Base-by-base conservation (phyloP, 352 stramenopile species). In the Pythium folliculosum region DNA sequence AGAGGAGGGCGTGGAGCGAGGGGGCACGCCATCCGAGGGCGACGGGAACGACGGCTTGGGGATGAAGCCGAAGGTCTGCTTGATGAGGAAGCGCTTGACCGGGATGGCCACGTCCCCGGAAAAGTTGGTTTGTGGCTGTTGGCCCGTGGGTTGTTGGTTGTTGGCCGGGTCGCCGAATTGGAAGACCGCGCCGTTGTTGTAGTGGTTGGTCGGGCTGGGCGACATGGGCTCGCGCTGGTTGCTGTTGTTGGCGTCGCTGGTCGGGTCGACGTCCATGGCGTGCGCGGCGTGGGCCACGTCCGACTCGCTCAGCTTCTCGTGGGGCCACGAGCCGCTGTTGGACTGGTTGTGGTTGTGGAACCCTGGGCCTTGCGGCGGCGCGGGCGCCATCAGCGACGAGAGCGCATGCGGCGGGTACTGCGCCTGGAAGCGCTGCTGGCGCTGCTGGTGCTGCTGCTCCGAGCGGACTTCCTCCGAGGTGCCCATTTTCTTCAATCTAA, bases 11-110 rank as follows among this genome's bases (percentile, higher is more conserved):
- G 63, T 63, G 27, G 44, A 71, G 52, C 21, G 44, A 8, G 73
- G 66, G 4, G 52, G 49, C 60, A 77, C 45, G 52, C 56, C 38
- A 51, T 70, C 56, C 40, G 67, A 50, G 69, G 75, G 16, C 64
- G 71, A 60, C 68, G 75, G 57, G 59, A 78, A 57, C 60, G 66
- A 63, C 60, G 81, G 60, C 60, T 84, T 82, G 56, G 75, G 78
- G 57, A 82, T 84, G 65, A 83, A 88, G 23, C 81, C 84, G 14
- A 89, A 77, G 38, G 73, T 73, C 47, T 88, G 78, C 60, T 88
- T 88, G 65, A 75, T 80, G 52, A 87, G 73, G 70, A 92, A 92
- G 5, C 84, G 78, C 16, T 60, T 73, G 60, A 73, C 58, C 3
- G 67, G 67, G 14, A 60, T 73, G 6, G 60, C 60, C 8, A 65